Conservation (phyloP, 2,329 filamentous ascomycete species). For the Chaetomiaceae sp. region DNA sequence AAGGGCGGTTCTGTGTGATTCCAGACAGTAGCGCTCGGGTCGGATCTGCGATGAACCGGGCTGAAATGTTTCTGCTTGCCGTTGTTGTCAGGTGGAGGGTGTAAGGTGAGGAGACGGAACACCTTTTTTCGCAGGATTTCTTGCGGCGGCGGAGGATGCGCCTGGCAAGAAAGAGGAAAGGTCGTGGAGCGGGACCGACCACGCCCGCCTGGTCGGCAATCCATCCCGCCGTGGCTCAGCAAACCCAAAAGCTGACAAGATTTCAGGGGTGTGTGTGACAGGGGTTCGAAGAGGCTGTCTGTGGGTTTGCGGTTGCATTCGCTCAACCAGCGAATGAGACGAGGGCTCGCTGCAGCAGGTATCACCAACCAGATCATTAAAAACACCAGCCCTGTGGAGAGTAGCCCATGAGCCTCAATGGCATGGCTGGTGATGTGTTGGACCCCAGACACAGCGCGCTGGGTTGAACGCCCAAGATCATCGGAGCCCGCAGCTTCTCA, state of each 20-base stretch:
- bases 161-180: neutral
- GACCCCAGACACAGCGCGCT: too few species aligned
- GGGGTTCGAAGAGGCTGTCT: neutral
- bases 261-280: neutral
- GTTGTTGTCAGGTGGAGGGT: neutral
- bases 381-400: too few species aligned
- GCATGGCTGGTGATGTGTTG: too few species aligned
- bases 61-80: neutral
- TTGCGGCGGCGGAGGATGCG: neutral
- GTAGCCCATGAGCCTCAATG: too few species aligned
- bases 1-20: neutral
- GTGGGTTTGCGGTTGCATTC: too few species aligned
- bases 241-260: neutral
- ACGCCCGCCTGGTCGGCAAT: neutral
- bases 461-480: too few species aligned
- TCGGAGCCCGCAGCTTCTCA: too few species aligned
- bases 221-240: constrained; percentile 8
- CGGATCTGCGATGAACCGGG: neutral
- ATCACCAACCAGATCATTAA: too few species aligned
- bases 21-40: too few species aligned
- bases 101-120: neutral
- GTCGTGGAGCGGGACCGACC: neutral
- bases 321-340: too few species aligned
- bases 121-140: neutral
- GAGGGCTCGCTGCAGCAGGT: too few species aligned